Evolutionary conservation across 2,329 filamentous ascomycete genomes (phyloP), one percentile per base, ranked within the genome.

Genomic region (Colletotrichum horii): DNA sequence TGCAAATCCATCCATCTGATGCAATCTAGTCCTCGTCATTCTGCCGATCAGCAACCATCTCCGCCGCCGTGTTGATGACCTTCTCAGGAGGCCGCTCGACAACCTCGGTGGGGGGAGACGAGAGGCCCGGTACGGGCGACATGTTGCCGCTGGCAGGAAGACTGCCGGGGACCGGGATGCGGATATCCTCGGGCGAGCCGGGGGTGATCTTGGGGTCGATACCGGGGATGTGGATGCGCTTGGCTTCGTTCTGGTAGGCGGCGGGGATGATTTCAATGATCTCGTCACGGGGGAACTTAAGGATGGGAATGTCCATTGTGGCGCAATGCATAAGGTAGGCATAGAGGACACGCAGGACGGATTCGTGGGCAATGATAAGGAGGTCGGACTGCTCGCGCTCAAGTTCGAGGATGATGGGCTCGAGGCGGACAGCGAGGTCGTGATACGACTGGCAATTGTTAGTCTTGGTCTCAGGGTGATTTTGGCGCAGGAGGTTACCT

Each of bases 251-350:
- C 87, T 98, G 97, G 85, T 99, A 99, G 36, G 95, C 96, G 22
- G 96, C 96, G 4, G 97, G 97, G 75, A 98, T 97, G 82, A 99
- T 98, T 88, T 99, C 97, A 79, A 99, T 98, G 82, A 99, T 98
- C 83, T 99, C 96, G 82, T 99, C 94, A 58, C 97, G 94, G 6
- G 97, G 97, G 81, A 99, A 99, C 79, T 95, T 94, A 77, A 99
- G 91, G 79, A 93, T 94, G 6, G 97, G 97, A 77, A 99, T 99
- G 81, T 98, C 96, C 84, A 94, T 94, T 11, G 97, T 96, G 83
- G 96, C 97, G 86, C 97, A 98, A 80, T 98, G 97, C 97, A 99
- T 99, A 52, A 99, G 89, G 84, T 99, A 99, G 28, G 96, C 96
- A 83, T 99, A 99, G 5, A 99, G 90, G 28, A 99, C 97, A 58